These are phyloP conservation scores for Pseudocercospora fuligena DNA, from an alignment of 2,329 filamentous ascomycete genomes.

Conservation along the genomic window DNA sequence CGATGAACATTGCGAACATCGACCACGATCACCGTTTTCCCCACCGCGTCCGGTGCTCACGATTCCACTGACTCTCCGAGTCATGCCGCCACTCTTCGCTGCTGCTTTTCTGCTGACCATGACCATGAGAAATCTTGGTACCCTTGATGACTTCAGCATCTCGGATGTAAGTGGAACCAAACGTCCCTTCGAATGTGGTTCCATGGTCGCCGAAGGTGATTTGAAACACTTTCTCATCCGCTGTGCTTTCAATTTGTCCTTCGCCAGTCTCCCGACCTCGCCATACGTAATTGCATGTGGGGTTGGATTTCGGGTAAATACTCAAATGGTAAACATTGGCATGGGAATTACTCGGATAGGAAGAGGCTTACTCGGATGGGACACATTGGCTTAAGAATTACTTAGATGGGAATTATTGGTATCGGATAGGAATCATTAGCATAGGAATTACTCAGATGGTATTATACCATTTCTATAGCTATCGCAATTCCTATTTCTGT, in stretches of 20 bases:
- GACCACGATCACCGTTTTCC: background rate
- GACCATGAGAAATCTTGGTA: constrained; percentile 16
- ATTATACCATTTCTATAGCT: too few species aligned
- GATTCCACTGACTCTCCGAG: constrained; percentile 15
- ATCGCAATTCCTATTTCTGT: too few species aligned
- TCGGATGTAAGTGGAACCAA: constrained; percentile 10
- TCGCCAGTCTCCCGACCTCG: constrained; percentile 25
- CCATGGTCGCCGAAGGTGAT: constrained; percentile 15
- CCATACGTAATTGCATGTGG: constrained; percentile 17
- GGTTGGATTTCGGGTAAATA: background rate
- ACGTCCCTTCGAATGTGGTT: constrained; percentile 15
- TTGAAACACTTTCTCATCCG: background rate
- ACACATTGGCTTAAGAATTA: too few species aligned
- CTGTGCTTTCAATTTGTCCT: constrained; percentile 4
- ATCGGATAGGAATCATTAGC: too few species aligned
- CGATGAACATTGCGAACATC: too few species aligned
- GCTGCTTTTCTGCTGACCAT: constrained; percentile 8
- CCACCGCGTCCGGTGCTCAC: background rate
- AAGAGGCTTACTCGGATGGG: too few species aligned
- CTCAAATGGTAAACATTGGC: too few species aligned
- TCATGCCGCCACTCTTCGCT: constrained; percentile 9
- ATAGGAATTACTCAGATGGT: too few species aligned
- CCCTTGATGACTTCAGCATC: constrained; percentile 3
- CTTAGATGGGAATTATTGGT: too few species aligned
- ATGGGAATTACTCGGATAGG: too few species aligned